These are phyloP conservation scores for Streptanthus diversifolius DNA, from an alignment of 345 rosid genomes.

Conservation along the genomic window DNA sequence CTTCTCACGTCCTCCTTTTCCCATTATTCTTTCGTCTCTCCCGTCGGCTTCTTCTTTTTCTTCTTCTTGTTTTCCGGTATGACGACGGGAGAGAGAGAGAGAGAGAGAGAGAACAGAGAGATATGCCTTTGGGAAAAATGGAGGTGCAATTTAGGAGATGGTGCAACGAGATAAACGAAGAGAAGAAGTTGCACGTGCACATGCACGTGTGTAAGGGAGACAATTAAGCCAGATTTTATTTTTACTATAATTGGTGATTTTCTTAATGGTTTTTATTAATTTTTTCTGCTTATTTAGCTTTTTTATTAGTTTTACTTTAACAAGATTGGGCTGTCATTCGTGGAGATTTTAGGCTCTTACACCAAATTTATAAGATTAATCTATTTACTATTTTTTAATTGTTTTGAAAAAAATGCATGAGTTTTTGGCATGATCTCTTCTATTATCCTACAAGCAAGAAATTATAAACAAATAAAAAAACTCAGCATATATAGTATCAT, in stretches of 20 bases:
- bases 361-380: not conserved
- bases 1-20: slow-evolving; percentile 32
- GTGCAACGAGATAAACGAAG: not conserved
- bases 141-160: slow-evolving; percentile 7
- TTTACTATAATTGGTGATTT: not conserved
- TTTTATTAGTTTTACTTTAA: not conserved
- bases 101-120: not conserved
- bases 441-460: not conserved
- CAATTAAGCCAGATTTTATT: not conserved
- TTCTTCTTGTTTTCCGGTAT: not conserved
- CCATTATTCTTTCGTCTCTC: slow-evolving; percentile 21
- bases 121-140: not conserved
- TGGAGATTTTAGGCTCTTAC: not conserved
- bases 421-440: not conserved
- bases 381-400: not conserved
- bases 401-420: not conserved
- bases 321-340: not conserved
- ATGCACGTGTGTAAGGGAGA: not conserved
- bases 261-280: not conserved
- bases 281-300: not conserved
- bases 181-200: not conserved
- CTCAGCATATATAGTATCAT: too few relatives aligned
- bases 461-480: too few relatives aligned
- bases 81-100: slow-evolving; percentile 18
- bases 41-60: not conserved